Evolutionary conservation across 2,329 filamentous ascomycete species (phyloP), one percentile per base, ranked within the genome.

Genomic region (Blastomyces emzantsi): DNA sequence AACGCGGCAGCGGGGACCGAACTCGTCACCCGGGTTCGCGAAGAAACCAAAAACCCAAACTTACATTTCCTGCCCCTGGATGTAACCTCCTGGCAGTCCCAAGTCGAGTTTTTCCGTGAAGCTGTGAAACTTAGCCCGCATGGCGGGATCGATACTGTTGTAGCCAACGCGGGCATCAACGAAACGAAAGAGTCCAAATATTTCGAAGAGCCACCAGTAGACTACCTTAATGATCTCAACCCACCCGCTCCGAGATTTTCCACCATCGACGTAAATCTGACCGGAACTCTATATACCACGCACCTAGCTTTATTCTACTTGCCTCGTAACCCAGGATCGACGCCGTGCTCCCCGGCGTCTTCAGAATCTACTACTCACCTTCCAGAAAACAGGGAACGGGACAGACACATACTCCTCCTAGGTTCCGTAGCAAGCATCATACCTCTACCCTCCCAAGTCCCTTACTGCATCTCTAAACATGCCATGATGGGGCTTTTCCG

Each of bases 131-230:
- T 83, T 62, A 86, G 83, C 65, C 80, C 79, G 0, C 78, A 82
- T 60, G 79, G 81, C 19, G 80, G 80, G 15, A 81, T 89, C 66
- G 85, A 89, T 72, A 77, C 80, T 25, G 85, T 88, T 4, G 84
- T 89, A 56, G 85, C 86, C 65, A 88, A 88, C 70, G 87, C 87
- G 0, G 87, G 87, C 57, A 82, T 89, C 67, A 77, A 80, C 52
- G 79, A 81, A 47, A 70, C 71, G 41, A 60, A 73, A 41, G 69
- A 71, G 36, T 67, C 69, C 7, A 65, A 66, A 5, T 54, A 64
- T 4, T 81, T 87, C 65, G 83, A 85, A 70, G 67, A 72, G 55
- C 83, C 83, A 0, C 54, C 64, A 5, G 56, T 67, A 49, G 69
- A 70, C 54, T 70, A 69, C 62, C 64, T 62, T 58, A 63, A 65